Conservation (phyloP, 1,284 basidiomycete genomes). For the Afroboletus lepidellus region DNA sequence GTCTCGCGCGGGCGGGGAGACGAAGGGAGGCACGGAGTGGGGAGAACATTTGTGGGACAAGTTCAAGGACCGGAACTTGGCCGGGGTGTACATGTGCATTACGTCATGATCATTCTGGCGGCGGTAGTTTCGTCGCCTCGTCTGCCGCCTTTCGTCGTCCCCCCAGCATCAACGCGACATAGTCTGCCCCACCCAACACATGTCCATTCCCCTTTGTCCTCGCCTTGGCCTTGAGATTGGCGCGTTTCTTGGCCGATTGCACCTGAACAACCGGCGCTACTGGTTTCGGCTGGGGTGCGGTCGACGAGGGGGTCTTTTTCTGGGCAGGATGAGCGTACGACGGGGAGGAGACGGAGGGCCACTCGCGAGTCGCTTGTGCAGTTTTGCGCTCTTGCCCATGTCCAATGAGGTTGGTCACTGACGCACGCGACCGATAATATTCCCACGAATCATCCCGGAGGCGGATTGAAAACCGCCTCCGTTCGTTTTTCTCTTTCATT, state of each 20-base stretch:
- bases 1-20: constrained; percentile 7
- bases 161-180: constrained; percentile 70
- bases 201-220: constrained; percentile 39
- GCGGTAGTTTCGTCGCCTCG: constrained; percentile 61
- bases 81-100: constrained; percentile 8
- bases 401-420: not conserved
- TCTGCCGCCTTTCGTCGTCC: constrained; percentile 58
- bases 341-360: not conserved
- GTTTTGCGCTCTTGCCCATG: constrained; percentile 45
- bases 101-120: constrained; percentile 20
- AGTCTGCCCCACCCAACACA: constrained; percentile 73
- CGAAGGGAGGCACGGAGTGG: not conserved
- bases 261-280: constrained; percentile 12
- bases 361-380: constrained; percentile 42
- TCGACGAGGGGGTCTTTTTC: constrained; percentile 28
- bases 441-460: constrained; percentile 34
- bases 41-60: constrained; percentile 16
- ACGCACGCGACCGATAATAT: constrained; percentile 4
- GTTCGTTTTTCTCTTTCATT: constrained; percentile 1
- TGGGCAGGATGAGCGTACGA: constrained; percentile 6
- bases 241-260: constrained; percentile 41
- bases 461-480: constrained; percentile 12
- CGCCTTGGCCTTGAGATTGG: constrained; percentile 41
- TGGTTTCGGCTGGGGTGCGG: not conserved
- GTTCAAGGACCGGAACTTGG: constrained; percentile 23